A percentile compares a stretch with the other conserved stretches of the same genome.
These are phyloP conservation scores for Lagenidium sp. DNA, from an alignment of 352 stramenopile species.

Conservation along the genomic window DNA sequence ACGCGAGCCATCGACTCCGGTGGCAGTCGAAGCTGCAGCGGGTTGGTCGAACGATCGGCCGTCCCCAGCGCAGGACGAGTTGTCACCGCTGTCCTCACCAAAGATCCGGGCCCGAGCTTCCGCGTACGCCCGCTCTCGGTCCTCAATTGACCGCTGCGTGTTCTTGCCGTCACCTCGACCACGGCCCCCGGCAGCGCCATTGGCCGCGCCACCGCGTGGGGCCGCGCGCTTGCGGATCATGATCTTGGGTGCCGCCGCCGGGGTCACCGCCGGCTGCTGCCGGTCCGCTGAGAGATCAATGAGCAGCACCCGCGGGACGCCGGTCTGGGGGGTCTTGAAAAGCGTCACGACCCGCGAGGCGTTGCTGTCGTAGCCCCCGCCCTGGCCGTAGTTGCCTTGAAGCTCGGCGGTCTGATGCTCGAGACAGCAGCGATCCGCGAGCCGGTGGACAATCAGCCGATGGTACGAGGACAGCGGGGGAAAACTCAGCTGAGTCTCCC, in stretches of 20 bases:
- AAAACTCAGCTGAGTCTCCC: slow-evolving; percentile 68
- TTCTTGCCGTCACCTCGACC: slow-evolving; percentile 21
- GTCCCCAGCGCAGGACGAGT: no score
- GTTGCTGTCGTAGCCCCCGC: slow-evolving; percentile 58
- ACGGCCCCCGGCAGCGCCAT: slow-evolving; percentile 14
- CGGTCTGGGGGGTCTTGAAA: slow-evolving; percentile 75
- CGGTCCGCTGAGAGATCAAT: slow-evolving; percentile 80
- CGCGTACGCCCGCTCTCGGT: slow-evolving; percentile 91
- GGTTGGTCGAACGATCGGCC: slow-evolving; percentile 14
- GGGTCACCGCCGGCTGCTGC: slow-evolving; percentile 47
- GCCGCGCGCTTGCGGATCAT: slow-evolving; percentile 84
- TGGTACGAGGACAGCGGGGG: slow-evolving; percentile 83
- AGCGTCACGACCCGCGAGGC: slow-evolving; percentile 81
- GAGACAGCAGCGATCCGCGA: slow-evolving; percentile 90
- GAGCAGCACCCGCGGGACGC: slow-evolving; percentile 72
- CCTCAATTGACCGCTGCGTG: slow-evolving; percentile 73
- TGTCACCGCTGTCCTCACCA: slow-evolving; percentile 66
- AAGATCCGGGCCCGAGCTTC: slow-evolving; percentile 94
- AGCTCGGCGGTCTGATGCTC: slow-evolving; percentile 83
- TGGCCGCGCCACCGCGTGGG: slow-evolving; percentile 19
- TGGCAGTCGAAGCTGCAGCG: slow-evolving; percentile 13
- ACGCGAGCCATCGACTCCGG: slow-evolving; percentile 4
- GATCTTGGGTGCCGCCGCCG: slow-evolving; percentile 84
- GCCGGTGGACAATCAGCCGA: slow-evolving; percentile 86
- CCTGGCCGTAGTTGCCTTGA: slow-evolving; percentile 34